Evolutionary conservation across 352 stramenopile species (phyloP), one percentile per base, ranked within the genome.

Genomic region (Phytophthora chlamydospora): DNA sequence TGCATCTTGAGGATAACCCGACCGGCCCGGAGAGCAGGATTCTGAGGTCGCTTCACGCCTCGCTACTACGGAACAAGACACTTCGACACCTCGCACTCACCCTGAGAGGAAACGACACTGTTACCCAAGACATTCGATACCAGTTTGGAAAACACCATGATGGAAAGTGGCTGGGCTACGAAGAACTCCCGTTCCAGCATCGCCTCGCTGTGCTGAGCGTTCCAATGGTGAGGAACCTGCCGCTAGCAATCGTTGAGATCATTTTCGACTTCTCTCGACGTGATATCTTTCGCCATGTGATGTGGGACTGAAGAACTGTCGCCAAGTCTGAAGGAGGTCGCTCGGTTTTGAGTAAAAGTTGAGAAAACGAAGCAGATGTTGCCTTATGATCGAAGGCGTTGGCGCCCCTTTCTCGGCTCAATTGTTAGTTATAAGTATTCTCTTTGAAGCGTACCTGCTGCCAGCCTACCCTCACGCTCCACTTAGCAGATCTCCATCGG

Each of bases 401-500:
- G 19, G 24, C 27, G 24, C 31, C 39, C 13, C 36, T 34, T 3
- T 11, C 40, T 46, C n/a, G 17, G 11, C 6, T 17, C 27, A 33
- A 57, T 47, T 62, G 50, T 60, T 44, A 44, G 36, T 62, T 63
- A 63, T 64, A 56, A 42, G 33, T 57, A 59, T 58, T 47, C 6
- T 48, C 13, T 48, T n/a, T 63, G 32, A 56, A 49, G 39, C 45
- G 33, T 36, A 53, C 12, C 32, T 47, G 32, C 21, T 58, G 21
- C 24, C 24, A 29, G 24, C 5, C 24, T 29, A 3, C 24, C 21
- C 21, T n/a, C n/a, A n/a, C 56, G 10, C 5, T 62, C 46, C 24
- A 29, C 24, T 29, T 66, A 85, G 59, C 73, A 83, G 39, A 88
- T 80, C 58, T 88, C 78, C 78, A 88, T 88, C 38, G 76, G 58